Evolutionary conservation across 208 protist species (phyloP).

Genomic region (Vickermania ingenoplastis): DNA sequence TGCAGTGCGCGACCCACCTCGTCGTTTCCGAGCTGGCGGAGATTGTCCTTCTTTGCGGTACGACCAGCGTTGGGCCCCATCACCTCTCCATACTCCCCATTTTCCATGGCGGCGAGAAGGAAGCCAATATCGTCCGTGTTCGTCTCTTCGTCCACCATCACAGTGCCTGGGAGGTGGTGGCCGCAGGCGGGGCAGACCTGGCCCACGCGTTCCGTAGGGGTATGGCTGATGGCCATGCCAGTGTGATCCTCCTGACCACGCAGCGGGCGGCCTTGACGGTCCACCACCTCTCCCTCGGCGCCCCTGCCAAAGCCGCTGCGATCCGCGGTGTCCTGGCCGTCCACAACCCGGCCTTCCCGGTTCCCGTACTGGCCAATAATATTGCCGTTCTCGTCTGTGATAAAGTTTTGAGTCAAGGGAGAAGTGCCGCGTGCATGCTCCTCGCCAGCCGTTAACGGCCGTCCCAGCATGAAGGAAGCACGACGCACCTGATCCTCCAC

Average conservation of each 20-base stretch:
- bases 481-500: constrained; percentile 1
- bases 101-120: neutral
- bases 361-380: neutral
- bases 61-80: neutral
- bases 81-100: neutral
- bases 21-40: constrained; percentile 8
- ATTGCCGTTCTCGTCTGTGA: neutral
- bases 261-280: neutral
- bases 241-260: neutral
- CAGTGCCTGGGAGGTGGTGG: neutral
- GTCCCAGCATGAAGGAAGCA: neutral
- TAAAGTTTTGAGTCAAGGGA: no score
- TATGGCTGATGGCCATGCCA: no score
- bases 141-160: neutral
- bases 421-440: no score
- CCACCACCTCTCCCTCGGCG: neutral
- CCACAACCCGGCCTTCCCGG: neutral
- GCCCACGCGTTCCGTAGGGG: neutral
- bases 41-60: neutral
- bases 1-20: constrained; percentile 11
- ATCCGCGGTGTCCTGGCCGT: neutral
- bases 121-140: neutral
- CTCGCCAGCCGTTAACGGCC: no score
- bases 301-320: neutral
- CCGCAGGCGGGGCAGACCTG: neutral